Evolutionary conservation across 345 rosid genomes (phyloP), one percentile per base, ranked within the genome.

Genomic region (Populus deltoides): DNA sequence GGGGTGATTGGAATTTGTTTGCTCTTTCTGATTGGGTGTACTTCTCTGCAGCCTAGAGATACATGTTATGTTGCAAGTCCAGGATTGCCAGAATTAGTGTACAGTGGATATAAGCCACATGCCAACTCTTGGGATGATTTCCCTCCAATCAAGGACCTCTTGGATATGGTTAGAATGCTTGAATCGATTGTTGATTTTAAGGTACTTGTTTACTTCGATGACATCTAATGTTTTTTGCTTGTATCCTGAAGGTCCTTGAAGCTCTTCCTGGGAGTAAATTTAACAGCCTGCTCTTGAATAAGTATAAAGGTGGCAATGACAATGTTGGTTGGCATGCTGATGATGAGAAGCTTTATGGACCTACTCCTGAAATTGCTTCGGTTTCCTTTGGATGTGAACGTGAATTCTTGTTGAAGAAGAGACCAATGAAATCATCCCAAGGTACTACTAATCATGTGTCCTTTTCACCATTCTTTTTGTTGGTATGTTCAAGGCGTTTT

Each of bases 241-340:
- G 49, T 81, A 76, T 72, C 63, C 70, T 84, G 74, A 73, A 94
- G 98, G 94, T 93, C 55, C 89, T 85, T 75, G 78, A 81, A 81
- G 90, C 81, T 25, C 87, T 93, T 70, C 98, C 97, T 20, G 97
- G 93, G 15, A 88, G 93, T 86, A 88, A 71, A 75, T 93, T 93
- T 84, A 94, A 94, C 83, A 93, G 98, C 87, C 87, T 94, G 82
- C 84, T 94, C 16, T 82, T 94, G 75, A 94, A 93, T 61, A 89
- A 94, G 55, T 93, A 94, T 68, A 88, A 89, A 74, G 95, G 92
- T 33, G 91, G 95, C 31, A 86, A 76, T 66, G 97, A 95, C 77
- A 86, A 90, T 70, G 94, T 93, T 59, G 88, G 89, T 76, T 95
- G 98, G 99, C 99, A 95, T 80, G 89, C 97, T 1, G 98, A 95